A percentile compares a stretch with the other conserved stretches of the same genome.
Evolutionary conservation across 2,329 filamentous ascomycete genomes (phyloP).

Genomic region (Daldinia sp.): DNA sequence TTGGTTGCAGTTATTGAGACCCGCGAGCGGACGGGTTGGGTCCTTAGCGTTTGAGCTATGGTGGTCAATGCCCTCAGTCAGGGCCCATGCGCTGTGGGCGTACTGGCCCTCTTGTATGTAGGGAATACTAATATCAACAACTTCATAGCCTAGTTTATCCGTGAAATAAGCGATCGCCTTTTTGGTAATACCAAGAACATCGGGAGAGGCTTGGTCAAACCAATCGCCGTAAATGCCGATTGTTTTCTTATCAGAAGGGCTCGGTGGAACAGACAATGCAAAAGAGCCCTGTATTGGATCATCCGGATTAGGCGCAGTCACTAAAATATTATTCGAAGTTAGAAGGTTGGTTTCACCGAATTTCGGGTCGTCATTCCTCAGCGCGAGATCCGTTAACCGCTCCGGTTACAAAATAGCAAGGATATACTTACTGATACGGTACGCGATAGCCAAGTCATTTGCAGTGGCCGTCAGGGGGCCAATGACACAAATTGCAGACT

Average conservation of each 20-base stretch:
- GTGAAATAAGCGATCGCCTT: slow-evolving; percentile 63
- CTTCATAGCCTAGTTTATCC: slow-evolving; percentile 55
- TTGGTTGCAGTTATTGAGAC: slow-evolving; percentile 72
- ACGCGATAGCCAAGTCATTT: slow-evolving; percentile 81
- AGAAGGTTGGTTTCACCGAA: neutral
- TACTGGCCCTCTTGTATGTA: slow-evolving; percentile 74
- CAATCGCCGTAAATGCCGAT: slow-evolving; percentile 75
- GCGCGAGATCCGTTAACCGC: neutral
- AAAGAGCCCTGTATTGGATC: slow-evolving; percentile 70
- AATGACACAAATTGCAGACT: slow-evolving; percentile 66
- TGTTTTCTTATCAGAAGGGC: slow-evolving; percentile 59
- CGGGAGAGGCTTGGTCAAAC: slow-evolving; percentile 72
- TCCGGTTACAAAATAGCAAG: too few relatives aligned
- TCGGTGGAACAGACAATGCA: slow-evolving; percentile 60
- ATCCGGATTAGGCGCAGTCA: slow-evolving; percentile 74
- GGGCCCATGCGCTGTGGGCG: slow-evolving; percentile 80
- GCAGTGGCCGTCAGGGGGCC: slow-evolving; percentile 81
- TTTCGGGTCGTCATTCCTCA: neutral
- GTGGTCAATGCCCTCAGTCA: slow-evolving; percentile 70
- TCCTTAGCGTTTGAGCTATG: slow-evolving; percentile 55
- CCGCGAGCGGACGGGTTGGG: slow-evolving; percentile 58
- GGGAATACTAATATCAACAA: slow-evolving; percentile 70
- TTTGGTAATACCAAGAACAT: slow-evolving; percentile 69
- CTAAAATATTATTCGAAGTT: slow-evolving; percentile 1
- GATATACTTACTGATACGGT: slow-evolving; percentile 65